Evolutionary conservation across 768 basidiomycete species (phyloP).

Genomic region (Leccinum ochraceum): DNA sequence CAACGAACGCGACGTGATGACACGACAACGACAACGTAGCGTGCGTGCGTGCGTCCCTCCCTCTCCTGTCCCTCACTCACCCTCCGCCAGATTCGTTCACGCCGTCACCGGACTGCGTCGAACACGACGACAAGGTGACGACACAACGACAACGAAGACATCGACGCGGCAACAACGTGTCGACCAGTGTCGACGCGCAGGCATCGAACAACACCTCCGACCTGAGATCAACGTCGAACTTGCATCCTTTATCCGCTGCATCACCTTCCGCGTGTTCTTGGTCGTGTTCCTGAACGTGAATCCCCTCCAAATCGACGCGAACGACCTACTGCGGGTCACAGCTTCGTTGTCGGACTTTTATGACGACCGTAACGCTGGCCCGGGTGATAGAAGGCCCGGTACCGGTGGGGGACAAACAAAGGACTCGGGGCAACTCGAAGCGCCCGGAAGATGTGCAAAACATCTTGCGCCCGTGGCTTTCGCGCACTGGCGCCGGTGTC

Average conservation of each 20-base stretch:
- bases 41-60: too few species aligned
- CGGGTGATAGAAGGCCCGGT: not conserved
- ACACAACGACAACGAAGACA: too few species aligned
- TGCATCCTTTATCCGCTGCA: constrained; percentile 43
- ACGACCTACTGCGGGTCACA: constrained; percentile 39
- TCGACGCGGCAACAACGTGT: too few species aligned
- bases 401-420: constrained; percentile 6
- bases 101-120: too few species aligned
- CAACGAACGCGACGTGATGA: too few species aligned
- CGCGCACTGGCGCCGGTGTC: constrained; percentile 11
- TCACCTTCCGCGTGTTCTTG: constrained; percentile 45
- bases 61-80: too few species aligned
- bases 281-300: constrained; percentile 42
- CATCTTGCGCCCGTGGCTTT: constrained; percentile 43
- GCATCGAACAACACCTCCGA: constrained; percentile 14
- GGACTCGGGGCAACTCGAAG: not conserved
- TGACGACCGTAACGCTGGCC: constrained; percentile 34
- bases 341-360: constrained; percentile 43
- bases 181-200: too few species aligned
- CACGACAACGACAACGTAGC: too few species aligned
- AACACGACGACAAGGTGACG: too few species aligned
- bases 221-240: constrained; percentile 27
- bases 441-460: constrained; percentile 38
- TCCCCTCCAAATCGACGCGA: constrained; percentile 19
- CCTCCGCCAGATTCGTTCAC: too few species aligned